These are phyloP conservation scores for Biscutella laevigata DNA, from an alignment of 441 rosid species.

Conservation along the genomic window DNA sequence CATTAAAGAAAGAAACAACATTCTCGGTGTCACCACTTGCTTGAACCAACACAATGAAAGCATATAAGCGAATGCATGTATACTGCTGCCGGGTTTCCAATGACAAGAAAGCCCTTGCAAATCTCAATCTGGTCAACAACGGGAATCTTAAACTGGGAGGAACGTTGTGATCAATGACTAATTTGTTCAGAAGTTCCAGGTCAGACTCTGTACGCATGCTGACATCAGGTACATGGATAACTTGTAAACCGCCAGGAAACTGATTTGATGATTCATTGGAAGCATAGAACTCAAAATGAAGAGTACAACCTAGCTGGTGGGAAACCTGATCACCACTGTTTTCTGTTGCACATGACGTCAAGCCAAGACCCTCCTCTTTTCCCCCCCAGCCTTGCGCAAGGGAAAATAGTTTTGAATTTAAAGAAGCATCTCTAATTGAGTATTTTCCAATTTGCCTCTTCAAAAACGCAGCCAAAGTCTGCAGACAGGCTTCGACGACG, in stretches of 20 bases:
- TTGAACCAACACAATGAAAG: slow-evolving; percentile 89
- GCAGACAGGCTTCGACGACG: slow-evolving; percentile 87
- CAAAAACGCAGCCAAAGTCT: slow-evolving; percentile 80
- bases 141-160: slow-evolving; percentile 80
- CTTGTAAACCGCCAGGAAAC: slow-evolving; percentile 52
- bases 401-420: slow-evolving; percentile 74
- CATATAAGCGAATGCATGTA: slow-evolving; percentile 84
- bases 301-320: slow-evolving; percentile 78
- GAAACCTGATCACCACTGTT: slow-evolving; percentile 62
- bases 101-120: slow-evolving; percentile 83
- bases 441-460: slow-evolving; percentile 78
- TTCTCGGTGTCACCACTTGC: slow-evolving; percentile 75
- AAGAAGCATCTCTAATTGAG: slow-evolving; percentile 69
- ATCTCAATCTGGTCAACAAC: slow-evolving; percentile 74
- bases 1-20: slow-evolving; percentile 69
- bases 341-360: slow-evolving; percentile 63
- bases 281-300: slow-evolving; percentile 93
- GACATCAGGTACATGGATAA: slow-evolving; percentile 66
- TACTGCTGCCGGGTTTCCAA: slow-evolving; percentile 70
- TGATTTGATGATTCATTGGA: slow-evolving; percentile 38
- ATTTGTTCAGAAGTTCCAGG: slow-evolving; percentile 66
- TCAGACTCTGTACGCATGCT: slow-evolving; percentile 51
- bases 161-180: slow-evolving; percentile 66
- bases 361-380: slow-evolving; percentile 97
- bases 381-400: slow-evolving; percentile 99